Evolutionary conservation across 2,329 filamentous ascomycete species (phyloP), one percentile per base, ranked within the genome.

Genomic region (Diplodia sapinea): DNA sequence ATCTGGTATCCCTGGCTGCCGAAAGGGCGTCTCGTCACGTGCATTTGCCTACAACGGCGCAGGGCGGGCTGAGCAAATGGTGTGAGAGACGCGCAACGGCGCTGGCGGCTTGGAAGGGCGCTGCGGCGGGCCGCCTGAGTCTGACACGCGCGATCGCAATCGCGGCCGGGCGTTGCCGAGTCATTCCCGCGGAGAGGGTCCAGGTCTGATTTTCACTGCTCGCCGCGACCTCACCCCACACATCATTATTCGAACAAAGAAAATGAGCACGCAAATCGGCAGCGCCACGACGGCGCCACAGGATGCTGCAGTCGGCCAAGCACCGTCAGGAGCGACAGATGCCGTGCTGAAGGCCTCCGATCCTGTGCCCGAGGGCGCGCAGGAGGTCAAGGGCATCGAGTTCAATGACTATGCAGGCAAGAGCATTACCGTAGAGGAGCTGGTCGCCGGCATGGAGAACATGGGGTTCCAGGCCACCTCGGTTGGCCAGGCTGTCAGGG

Each of bases 401-500:
- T 99, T 98, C 81, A 91, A 97, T 82, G 85, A 90, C 64, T 87
- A 93, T 79, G 89, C 88, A 68, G 85, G 88, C 47, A 86, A 86
- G 67, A 87, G 90, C 70, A 90, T 97, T 75, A 96, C 93, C 0
- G 94, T 92, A 64, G 90, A 93, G 40, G 92, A 97, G 77, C 85
- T 99, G 71, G 86, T 95, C 29, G 84, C 88, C 66, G 89, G 90
- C 69, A 95, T 98, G 89, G 86, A 86, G 66, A 85, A 89, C 79
- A 97, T 96, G 90, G 95, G 91, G 17, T 93, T 93, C 73, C 91
- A 94, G 78, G 91, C 90, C 33, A 90, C 86, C 68, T 90, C 92
- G 23, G 89, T 97, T 72, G 91, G 89, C 40, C 92, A 96, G 75
- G 95, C 94, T 13, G 89, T 95, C 70, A 86, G 91, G 69, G 96